A percentile compares a stretch with the other conserved stretches of the same genome.
Evolutionary conservation across 257 asterid genomes (phyloP).

Genomic region (Marsdenia floribunda): DNA sequence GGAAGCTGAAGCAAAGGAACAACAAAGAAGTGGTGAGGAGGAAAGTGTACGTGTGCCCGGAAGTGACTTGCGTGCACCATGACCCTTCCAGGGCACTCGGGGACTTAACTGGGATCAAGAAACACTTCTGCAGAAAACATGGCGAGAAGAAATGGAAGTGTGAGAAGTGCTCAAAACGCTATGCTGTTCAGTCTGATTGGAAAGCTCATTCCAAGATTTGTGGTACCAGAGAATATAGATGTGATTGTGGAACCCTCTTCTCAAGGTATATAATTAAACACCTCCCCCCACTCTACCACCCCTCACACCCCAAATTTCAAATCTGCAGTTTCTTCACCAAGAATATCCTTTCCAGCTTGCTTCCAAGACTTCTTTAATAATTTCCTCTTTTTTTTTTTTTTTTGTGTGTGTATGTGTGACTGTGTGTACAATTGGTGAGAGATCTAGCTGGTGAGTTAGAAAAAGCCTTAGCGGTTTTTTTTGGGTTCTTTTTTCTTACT

Average conservation of each 20-base stretch:
- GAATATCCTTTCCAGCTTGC: background rate
- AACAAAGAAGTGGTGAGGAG: slow-evolving; percentile 47
- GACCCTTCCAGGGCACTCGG: slow-evolving; percentile 68
- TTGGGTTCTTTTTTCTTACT: too few species aligned
- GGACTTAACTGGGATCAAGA: slow-evolving; percentile 86
- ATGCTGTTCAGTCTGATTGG: slow-evolving; percentile 90
- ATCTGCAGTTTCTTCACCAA: background rate
- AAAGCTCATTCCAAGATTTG: slow-evolving; percentile 91
- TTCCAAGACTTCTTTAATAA: background rate
- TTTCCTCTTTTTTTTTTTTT: too few species aligned
- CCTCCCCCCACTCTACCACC: too few species aligned
- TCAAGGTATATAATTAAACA: slow-evolving; percentile 49
- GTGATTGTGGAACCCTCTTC: slow-evolving; percentile 92
- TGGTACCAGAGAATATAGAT: slow-evolving; percentile 75
- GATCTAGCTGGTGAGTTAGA: too few species aligned
- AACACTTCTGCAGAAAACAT: slow-evolving; percentile 75
- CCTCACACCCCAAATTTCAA: background rate
- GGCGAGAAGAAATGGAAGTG: slow-evolving; percentile 96
- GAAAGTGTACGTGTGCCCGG: slow-evolving; percentile 81
- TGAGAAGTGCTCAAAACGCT: slow-evolving; percentile 70
- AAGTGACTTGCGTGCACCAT: slow-evolving; percentile 69
- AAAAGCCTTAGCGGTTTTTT: too few species aligned
- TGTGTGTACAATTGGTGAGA: too few species aligned
- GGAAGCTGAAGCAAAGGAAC: slow-evolving; percentile 72
- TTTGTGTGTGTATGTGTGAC: too few species aligned